These are phyloP conservation scores for Atkinsonella hypoxylon DNA, from an alignment of 2,329 filamentous ascomycete genomes.

Conservation along the genomic window DNA sequence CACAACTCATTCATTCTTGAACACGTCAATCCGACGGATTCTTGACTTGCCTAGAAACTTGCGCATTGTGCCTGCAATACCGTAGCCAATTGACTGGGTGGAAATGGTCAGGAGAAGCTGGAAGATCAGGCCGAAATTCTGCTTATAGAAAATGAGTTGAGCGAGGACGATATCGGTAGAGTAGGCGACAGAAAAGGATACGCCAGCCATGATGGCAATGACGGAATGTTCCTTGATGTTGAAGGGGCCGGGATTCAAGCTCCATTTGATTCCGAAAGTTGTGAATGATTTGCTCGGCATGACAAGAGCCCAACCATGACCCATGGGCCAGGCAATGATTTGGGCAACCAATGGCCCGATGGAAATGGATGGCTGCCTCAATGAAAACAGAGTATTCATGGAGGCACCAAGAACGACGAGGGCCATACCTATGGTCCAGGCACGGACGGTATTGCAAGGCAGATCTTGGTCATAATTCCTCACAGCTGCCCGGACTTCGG, in stretches of 20 bases:
- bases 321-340: slow-evolving; percentile 52
- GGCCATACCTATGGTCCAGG: slow-evolving; percentile 49
- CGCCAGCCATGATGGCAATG: slow-evolving; percentile 60
- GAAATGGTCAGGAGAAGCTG: slow-evolving; percentile 56
- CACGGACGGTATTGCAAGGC: slow-evolving; percentile 53
- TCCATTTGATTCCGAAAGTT: slow-evolving; percentile 42
- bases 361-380: slow-evolving; percentile 49
- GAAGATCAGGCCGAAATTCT: slow-evolving; percentile 54
- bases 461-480: slow-evolving; percentile 52
- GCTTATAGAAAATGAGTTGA: slow-evolving; percentile 59
- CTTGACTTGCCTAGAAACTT: slow-evolving; percentile 42
- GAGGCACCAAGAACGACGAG: slow-evolving; percentile 45
- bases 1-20: slow-evolving; percentile 3
- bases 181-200: slow-evolving; percentile 58
- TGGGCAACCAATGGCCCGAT: slow-evolving; percentile 51
- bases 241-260: slow-evolving; percentile 56
- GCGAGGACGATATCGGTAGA: slow-evolving; percentile 64
- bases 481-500: slow-evolving; percentile 53
- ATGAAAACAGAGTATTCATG: slow-evolving; percentile 52
- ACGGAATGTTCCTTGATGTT: slow-evolving; percentile 60
- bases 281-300: slow-evolving; percentile 38
- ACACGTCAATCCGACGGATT: neutral
- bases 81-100: slow-evolving; percentile 58
- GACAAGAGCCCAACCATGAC: slow-evolving; percentile 45
- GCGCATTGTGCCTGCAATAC: slow-evolving; percentile 55